These are phyloP conservation scores for Xylaria acuta DNA, from an alignment of 495 filamentous ascomycete species.

Conservation along the genomic window DNA sequence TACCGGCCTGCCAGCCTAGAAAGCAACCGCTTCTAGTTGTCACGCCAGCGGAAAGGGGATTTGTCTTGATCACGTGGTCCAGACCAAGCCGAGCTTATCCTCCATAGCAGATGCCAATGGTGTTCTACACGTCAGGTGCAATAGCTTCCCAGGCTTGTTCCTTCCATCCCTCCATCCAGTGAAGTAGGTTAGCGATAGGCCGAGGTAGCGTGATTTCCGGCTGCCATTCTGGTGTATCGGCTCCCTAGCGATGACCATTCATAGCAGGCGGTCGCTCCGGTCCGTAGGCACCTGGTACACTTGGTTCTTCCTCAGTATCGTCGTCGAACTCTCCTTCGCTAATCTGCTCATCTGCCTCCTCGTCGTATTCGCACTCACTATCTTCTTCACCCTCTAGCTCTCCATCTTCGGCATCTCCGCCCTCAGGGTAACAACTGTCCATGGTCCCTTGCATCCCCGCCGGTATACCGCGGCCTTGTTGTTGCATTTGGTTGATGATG, in stretches of 20 bases:
- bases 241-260: slow-evolving; percentile 46
- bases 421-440: slow-evolving; percentile 56
- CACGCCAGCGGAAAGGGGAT: neutral
- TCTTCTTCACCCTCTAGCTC: slow-evolving; percentile 79
- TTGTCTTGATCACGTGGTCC: neutral
- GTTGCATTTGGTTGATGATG: slow-evolving; percentile 93
- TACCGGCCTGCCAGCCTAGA: neutral
- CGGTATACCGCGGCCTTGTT: slow-evolving; percentile 76
- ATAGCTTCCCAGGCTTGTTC: slow-evolving; percentile 7
- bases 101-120: neutral
- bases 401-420: slow-evolving; percentile 63
- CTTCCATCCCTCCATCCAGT: slow-evolving; percentile 24
- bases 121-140: slow-evolving; percentile 18
- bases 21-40: slow-evolving; percentile 8
- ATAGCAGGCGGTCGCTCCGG: slow-evolving; percentile 45
- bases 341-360: slow-evolving; percentile 57
- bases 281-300: slow-evolving; percentile 40
- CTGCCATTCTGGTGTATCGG: slow-evolving; percentile 31
- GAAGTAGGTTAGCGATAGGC: slow-evolving; percentile 22
- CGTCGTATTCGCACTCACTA: slow-evolving; percentile 60
- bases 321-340: slow-evolving; percentile 50
- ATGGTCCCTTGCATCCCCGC: slow-evolving; percentile 63
- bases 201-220: slow-evolving; percentile 20
- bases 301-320: slow-evolving; percentile 47
- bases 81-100: neutral